A percentile compares a stretch with the other conserved stretches of the same genome.
Conservation (phyloP, 176 grass and related monocot genomes). For the Cenchrus fungigraminus region DNA sequence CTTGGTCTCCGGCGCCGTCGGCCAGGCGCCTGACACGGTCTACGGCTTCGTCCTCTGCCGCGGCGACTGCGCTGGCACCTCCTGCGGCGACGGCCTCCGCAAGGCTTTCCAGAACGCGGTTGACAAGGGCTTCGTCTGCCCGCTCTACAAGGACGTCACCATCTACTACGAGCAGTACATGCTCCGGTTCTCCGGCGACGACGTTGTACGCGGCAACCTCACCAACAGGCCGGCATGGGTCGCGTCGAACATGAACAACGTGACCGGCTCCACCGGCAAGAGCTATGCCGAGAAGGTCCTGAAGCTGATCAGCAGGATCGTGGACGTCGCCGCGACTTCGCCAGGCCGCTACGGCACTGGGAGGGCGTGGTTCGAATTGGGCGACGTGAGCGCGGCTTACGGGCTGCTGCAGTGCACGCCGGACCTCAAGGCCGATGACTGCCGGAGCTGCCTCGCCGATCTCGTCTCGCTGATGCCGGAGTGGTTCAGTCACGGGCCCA, state of each 20-base stretch:
- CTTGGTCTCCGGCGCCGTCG: not conserved
- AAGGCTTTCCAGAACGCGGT: not conserved
- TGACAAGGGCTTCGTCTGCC: not conserved
- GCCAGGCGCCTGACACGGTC: not conserved
- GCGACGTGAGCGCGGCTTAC: not conserved
- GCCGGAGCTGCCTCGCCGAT: conserved; percentile 38
- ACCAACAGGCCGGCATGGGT: conserved; percentile 16
- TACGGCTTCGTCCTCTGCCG: conserved; percentile 48
- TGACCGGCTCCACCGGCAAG: not conserved
- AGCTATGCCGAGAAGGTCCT: not conserved
- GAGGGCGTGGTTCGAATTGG: not conserved
- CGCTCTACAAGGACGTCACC: conserved; percentile 2
- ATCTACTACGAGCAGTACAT: conserved; percentile 43
- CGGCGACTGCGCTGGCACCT: not conserved
- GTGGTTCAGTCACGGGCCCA: not conserved
- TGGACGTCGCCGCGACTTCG: not conserved
- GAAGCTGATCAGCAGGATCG: not conserved
- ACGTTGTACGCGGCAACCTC: not conserved
- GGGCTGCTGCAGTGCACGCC: conserved; percentile 43
- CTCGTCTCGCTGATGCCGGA: not conserved
- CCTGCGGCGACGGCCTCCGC: conserved; percentile 26
- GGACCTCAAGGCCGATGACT: not conserved
- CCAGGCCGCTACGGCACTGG: conserved; percentile 30
- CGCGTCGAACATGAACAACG: conserved; percentile 1
- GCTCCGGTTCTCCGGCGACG: conserved; percentile 37